phyloP scores from a whole-genome alignment of 306 rosid species.

The Citrullus colocynthis region DNA sequence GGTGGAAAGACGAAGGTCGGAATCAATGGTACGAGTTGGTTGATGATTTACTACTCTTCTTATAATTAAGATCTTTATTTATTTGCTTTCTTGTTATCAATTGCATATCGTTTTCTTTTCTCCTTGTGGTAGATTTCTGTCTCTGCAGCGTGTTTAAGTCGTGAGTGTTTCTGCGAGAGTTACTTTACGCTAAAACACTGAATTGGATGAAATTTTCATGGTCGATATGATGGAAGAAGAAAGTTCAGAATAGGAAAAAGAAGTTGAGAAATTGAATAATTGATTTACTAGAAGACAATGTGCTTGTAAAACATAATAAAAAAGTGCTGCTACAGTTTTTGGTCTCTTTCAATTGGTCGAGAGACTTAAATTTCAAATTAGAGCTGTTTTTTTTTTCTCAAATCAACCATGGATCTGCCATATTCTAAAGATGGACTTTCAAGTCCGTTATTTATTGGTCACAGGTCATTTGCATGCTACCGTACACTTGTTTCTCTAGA shows the following conservation, averaged over 20 bases:
- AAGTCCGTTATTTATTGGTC: neutral
- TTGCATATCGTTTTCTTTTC: neutral
- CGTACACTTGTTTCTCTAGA: neutral
- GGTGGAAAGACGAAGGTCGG: slow-evolving; percentile 63
- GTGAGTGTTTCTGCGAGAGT: neutral
- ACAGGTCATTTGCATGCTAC: neutral
- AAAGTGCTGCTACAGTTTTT: neutral
- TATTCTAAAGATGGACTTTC: neutral
- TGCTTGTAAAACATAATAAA: neutral
- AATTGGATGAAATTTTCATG: neutral
- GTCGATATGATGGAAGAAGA: neutral
- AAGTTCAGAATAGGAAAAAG: neutral
- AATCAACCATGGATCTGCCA: neutral
- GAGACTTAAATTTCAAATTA: neutral
- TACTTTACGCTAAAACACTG: neutral
- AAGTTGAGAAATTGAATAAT: neutral
- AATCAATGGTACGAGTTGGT: slow-evolving; percentile 56
- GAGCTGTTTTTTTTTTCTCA: neutral
- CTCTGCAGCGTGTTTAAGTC: neutral
- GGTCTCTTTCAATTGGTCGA: neutral
- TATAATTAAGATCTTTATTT: neutral
- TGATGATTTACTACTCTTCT: neutral
- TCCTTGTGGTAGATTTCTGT: neutral
- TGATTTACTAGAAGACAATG: neutral
- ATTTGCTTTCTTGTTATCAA: neutral